Evolutionary conservation across 768 basidiomycete genomes (phyloP), one percentile per base, ranked within the genome.

Genomic region (Heimioporus sp.): DNA sequence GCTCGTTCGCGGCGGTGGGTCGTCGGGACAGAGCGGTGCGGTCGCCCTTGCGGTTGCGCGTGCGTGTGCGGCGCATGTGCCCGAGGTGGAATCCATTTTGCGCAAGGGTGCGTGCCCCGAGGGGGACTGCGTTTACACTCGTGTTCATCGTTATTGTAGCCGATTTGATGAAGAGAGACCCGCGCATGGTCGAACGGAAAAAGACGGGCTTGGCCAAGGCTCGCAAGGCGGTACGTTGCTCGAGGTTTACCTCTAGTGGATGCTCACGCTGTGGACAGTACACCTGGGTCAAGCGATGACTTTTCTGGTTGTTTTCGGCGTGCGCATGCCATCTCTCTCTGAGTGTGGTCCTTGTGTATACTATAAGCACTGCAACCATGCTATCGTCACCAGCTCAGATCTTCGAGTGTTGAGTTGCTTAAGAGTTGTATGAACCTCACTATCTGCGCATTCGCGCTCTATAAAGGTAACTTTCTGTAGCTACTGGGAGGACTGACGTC

Each of bases 181-280:
- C 94, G 42, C 87, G 97, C 71, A 91, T 96, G 91, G 95, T 97
- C 30, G 96, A 99, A 73, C 80, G 96, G 62, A 99, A 99, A 76
- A 99, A 99, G 81, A 91, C 96, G 15, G 92, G 92, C 52, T 70
- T 83, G 63, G 83, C 88, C 53, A 97, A 97, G 76, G 93, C 96
- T 53, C 85, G 95, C 71, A 94, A 95, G 74, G 80, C 80, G 74
- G 92, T 94, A 70, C 40, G 90, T 83, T 28, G 12, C 15, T 45
- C n/a, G 13, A 11, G 31, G 34, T 16, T 49, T 9, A 15, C 46
- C 36, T n/a, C 36, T 36, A 43, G 17, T 35, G 34, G 40, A 34
- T 54, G 41, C 57, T 55, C 0, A 58, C 57, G 36, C 53, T 17
- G 39, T 10, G 56, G 35, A 57, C 68, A 92, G 90, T 90, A 90